Percentiles rank a stretch among this genome's conserved stretches.
phyloP scores from a whole-genome alignment of 306 rosid genomes.

The Acmispon strigosus region DNA sequence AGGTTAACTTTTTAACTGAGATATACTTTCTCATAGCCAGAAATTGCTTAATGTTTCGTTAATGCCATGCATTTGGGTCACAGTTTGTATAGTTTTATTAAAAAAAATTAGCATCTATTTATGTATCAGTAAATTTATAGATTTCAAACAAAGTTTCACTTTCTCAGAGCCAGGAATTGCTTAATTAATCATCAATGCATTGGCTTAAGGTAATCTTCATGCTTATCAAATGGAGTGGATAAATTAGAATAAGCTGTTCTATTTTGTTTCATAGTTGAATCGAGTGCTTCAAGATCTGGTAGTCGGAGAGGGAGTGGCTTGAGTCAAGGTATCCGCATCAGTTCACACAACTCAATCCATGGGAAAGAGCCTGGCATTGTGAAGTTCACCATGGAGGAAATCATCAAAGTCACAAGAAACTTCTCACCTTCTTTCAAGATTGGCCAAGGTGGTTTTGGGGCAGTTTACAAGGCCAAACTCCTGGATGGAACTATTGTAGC shows the following conservation, averaged over 20 bases:
- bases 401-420: slow-evolving; percentile 61
- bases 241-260: slow-evolving; percentile 13
- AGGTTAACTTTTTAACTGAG: neutral
- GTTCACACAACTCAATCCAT: slow-evolving; percentile 31
- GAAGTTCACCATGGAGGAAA: slow-evolving; percentile 65
- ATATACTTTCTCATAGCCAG: neutral
- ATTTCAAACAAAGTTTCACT: neutral
- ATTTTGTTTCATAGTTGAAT: slow-evolving; percentile 33
- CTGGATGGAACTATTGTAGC: slow-evolving; percentile 68
- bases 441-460: slow-evolving; percentile 97
- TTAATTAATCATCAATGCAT: neutral
- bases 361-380: slow-evolving; percentile 48
- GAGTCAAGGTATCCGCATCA: slow-evolving; percentile 26
- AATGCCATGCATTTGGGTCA: neutral
- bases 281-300: slow-evolving; percentile 39
- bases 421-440: slow-evolving; percentile 79
- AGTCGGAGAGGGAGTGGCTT: slow-evolving; percentile 43
- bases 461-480: slow-evolving; percentile 79
- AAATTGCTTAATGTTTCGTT: neutral
- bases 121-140: neutral
- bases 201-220: slow-evolving; percentile 9
- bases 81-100: no score
- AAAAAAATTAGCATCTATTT: neutral
- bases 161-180: neutral
- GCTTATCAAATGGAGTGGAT: neutral